Base-by-base conservation (phyloP, 257 asterid genomes). In the Solanum peruvianum region DNA sequence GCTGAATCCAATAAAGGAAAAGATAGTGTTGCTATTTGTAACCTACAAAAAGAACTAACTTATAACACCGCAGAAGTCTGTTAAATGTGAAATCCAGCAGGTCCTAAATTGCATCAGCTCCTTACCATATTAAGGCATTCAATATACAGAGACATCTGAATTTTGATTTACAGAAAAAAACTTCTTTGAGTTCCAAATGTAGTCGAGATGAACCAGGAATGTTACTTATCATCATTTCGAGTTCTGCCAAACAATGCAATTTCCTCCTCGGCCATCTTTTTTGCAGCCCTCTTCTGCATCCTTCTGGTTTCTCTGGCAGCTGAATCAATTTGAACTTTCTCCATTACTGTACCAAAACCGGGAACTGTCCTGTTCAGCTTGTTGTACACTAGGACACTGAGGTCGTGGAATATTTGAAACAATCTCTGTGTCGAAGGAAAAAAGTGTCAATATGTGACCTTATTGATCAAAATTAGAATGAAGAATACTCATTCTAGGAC, bases 311-410 rank as follows among this genome's bases (percentile, higher is more conserved):
- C 76, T 87, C 88, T 92, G 44, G 85, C 91, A n/a, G 64, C 86
- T 29, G 91, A 82, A 11, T 92, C 94, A 7, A 23, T 89, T 81
- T 90, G 91, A 64, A 86, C 92, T 82, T 88, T 92, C 88, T 90
- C 91, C 95, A 94, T 64, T 23, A 95, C 86, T 71, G 60, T 87
- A 86, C 71, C 60, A 91, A 94, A 95, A 37, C 99, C 99, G 2
- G 99, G 99, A 88, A 97, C 87, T 14, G 85, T 33, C 81, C 23
- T 83, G 75, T 78, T 94, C 89, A 94, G 88, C 81, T 87, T 87
- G 25, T 67, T 25, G 90, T 89, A 92, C 3, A 94, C 85, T 83
- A 41, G 86, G 33, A 86, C 84, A 29, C 97, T 89, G 44, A 95
- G 88, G 87, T 64, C 83, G 25, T 88, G 89, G 94, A 86, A 95